These are phyloP conservation scores for Ensete ventricosum DNA, from an alignment of 176 grass and related monocot genomes.

Conservation along the genomic window DNA sequence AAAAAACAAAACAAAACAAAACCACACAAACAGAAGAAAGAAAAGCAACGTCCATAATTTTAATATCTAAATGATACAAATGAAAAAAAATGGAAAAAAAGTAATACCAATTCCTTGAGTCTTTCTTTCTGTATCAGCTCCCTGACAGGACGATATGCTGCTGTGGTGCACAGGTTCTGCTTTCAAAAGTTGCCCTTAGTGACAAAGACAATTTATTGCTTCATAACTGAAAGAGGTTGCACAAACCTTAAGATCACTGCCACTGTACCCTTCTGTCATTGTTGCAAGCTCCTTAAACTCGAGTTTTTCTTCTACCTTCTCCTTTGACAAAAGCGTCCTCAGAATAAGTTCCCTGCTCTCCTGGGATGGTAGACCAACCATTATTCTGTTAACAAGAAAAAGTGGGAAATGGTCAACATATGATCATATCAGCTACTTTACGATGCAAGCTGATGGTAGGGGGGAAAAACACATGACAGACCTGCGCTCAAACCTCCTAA, in stretches of 20 bases:
- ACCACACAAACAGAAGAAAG: no score
- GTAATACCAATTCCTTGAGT: conserved; percentile 72
- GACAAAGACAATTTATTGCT: not conserved
- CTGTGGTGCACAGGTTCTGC: conserved; percentile 81
- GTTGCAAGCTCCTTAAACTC: conserved; percentile 72
- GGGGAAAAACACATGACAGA: conserved; percentile 20
- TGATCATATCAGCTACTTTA: not conserved
- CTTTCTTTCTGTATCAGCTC: conserved; percentile 85
- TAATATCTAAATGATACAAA: no score
- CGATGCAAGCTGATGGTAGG: not conserved
- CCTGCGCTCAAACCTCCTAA: conserved; percentile 81
- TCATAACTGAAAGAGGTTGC: not conserved
- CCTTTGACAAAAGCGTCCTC: conserved; percentile 67
- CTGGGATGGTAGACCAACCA: conserved; percentile 70
- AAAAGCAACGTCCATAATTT: no score
- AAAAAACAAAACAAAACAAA: no score
- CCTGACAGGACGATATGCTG: conserved; percentile 83
- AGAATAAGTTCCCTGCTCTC: conserved; percentile 73
- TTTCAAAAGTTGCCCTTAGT: not conserved
- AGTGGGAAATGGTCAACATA: not conserved
- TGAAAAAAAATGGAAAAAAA: not conserved
- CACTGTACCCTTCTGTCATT: conserved; percentile 91
- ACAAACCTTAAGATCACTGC: conserved; percentile 82
- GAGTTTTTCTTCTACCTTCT: conserved; percentile 52
- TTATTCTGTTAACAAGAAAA: conserved; percentile 50